Evolutionary conservation across 2,329 filamentous ascomycete genomes (phyloP), one percentile per base, ranked within the genome.

Genomic region (Phyllosticta citrichinensis): DNA sequence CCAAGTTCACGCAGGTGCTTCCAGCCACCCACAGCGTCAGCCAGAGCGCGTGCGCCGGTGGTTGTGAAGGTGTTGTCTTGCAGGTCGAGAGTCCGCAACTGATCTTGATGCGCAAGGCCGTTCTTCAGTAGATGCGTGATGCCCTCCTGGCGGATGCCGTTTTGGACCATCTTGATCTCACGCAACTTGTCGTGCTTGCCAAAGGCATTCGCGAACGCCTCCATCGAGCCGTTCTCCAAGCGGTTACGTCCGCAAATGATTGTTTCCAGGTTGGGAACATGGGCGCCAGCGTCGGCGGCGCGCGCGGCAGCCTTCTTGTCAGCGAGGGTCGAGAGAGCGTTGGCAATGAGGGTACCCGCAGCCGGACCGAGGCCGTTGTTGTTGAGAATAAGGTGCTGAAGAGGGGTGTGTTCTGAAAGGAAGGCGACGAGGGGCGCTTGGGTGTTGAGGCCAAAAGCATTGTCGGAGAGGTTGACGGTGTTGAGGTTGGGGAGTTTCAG

Each of bases 1-100:
- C 90, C 92, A 14, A 99, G 82, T 75, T 97, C 94, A 65, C 84
- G 81, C 55, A 99, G 79, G 50, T 84, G 79, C 0, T 82, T 75
- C 93, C 93, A 99, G 62, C 81, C 81, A 1, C 83, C 80, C 22
- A 93, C 81, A 5, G 91, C 89, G 66, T 81, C 83, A 50, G 89
- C 87, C 58, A 99, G 81, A 11, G 91, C 90, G 68, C 81, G 87
- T 30, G 90, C 89, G 24, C 92, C 94, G 64, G 82, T 80, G 50
- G 87, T 75, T 10, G 93, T 97, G 73, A 97, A 97, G 0, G 94
- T 97, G 77, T 99, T 99, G 77, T 99, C 94, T 75, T 99, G 93
- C 64, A 99, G 79, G 77, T 99, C 94, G 58, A 99, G 78, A 14
- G 91, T 83, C 71, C 87, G 80, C 60, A 99, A 81, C 53, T 80